A percentile compares a stretch with the other conserved stretches of the same genome.
Conservation (phyloP, 805 yeast species). For the Ogataea pini region DNA sequence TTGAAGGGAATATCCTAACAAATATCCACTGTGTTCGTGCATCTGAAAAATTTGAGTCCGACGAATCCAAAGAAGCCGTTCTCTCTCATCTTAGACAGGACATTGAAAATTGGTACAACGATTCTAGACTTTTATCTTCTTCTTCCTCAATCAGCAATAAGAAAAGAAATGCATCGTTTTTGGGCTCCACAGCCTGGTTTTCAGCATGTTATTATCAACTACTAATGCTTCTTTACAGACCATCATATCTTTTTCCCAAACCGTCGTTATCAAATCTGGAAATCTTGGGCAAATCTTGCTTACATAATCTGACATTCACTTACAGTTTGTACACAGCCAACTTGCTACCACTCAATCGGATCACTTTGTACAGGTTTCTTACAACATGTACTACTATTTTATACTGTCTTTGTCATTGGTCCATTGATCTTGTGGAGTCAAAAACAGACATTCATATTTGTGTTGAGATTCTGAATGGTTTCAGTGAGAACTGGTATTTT, state of each 20-base stretch:
- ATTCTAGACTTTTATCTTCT: constrained; percentile 25
- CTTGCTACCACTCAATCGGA: constrained; percentile 51
- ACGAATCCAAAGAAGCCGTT: constrained; percentile 37
- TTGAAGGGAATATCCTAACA: constrained; percentile 49
- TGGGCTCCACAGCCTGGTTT: constrained; percentile 39
- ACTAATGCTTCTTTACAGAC: constrained; percentile 48
- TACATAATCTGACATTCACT: constrained; percentile 47
- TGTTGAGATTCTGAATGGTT: constrained; percentile 47
- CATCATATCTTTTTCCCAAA: constrained; percentile 48
- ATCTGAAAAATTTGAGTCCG: constrained; percentile 32
- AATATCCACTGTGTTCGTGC: constrained; percentile 48
- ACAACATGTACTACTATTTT: constrained; percentile 49
- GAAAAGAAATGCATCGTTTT: constrained; percentile 25
- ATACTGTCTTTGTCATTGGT: constrained; percentile 48
- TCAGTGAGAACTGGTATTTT: constrained; percentile 48
- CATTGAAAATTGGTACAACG: constrained; percentile 39
- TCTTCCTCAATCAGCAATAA: constrained; percentile 9
- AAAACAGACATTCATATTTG: constrained; percentile 48
- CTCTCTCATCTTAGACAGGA: constrained; percentile 38
- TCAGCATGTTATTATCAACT: constrained; percentile 47
- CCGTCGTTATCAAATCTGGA: constrained; percentile 43
- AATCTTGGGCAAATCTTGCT: constrained; percentile 45
- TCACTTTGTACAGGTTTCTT: constrained; percentile 46
- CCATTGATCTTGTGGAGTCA: constrained; percentile 46
- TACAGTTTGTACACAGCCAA: constrained; percentile 46